These are phyloP conservation scores for Rhodotorula sp. DNA, from an alignment of 1,284 basidiomycete species.

Conservation along the genomic window DNA sequence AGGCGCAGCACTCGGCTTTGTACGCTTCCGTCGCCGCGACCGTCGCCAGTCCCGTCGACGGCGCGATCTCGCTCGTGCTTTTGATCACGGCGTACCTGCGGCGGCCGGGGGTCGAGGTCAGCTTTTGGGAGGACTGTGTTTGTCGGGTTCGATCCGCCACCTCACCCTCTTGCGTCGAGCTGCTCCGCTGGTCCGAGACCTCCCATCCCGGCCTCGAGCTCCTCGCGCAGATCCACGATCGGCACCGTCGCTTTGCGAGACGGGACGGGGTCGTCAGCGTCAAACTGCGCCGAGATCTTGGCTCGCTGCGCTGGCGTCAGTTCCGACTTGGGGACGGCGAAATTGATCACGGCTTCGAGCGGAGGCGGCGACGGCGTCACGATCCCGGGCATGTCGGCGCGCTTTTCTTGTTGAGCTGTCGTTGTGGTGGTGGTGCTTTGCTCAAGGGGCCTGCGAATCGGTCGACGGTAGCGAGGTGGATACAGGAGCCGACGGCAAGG, in stretches of 20 bases:
- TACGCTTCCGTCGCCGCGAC: conserved; percentile 44
- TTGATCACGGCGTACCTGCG: conserved; percentile 40
- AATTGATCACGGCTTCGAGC: conserved; percentile 42
- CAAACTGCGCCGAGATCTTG: conserved; percentile 21
- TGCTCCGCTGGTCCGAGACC: conserved; percentile 24
- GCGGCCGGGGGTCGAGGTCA: neutral
- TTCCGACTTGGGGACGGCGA: conserved; percentile 40
- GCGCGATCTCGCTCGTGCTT: conserved; percentile 29
- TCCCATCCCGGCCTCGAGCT: conserved; percentile 26
- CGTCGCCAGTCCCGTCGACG: conserved; percentile 31
- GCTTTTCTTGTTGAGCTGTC: neutral
- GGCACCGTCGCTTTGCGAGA: conserved; percentile 39
- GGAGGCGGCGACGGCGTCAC: neutral
- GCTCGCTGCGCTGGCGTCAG: conserved; percentile 30
- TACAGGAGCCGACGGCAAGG: neutral
- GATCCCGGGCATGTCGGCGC: conserved; percentile 37
- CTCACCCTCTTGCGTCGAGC: conserved; percentile 40
- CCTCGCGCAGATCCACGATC: conserved; percentile 41
- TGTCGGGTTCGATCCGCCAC: too few species aligned
- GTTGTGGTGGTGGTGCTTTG: neutral
- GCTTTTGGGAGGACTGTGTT: neutral
- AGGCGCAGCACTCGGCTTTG: conserved; percentile 39
- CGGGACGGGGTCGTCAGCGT: conserved; percentile 37
- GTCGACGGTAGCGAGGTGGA: neutral
- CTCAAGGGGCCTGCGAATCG: neutral